Percentiles rank a stretch among this genome's conserved stretches.
phyloP scores from a whole-genome alignment of 2,329 filamentous ascomycete genomes.

The Chrysoporthe austroafricana region DNA sequence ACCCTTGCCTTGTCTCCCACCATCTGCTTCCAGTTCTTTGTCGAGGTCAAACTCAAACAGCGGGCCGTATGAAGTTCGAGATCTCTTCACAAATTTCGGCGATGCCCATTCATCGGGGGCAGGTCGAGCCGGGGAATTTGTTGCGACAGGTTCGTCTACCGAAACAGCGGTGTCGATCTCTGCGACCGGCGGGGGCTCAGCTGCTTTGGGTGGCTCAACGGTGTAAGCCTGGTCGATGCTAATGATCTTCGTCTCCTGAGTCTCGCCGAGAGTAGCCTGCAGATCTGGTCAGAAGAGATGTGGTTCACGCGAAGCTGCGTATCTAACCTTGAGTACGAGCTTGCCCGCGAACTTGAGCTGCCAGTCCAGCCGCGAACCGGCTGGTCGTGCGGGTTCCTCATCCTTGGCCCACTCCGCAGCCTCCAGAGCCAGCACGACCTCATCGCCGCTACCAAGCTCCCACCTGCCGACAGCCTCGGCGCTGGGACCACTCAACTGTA shows the following conservation, averaged over 20 bases:
- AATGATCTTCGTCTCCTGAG: constrained; percentile 52
- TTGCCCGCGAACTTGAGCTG: constrained; percentile 59
- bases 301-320: constrained; percentile 27
- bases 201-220: constrained; percentile 24
- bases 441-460: constrained; percentile 78
- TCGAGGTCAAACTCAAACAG: constrained; percentile 68
- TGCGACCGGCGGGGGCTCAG: constrained; percentile 17
- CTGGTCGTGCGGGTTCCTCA: constrained; percentile 49
- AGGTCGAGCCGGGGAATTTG: constrained; percentile 28
- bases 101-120: constrained; percentile 66
- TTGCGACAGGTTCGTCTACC: constrained; percentile 25
- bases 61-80: constrained; percentile 70
- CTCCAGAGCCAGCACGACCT: constrained; percentile 68
- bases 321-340: constrained; percentile 51
- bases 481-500: constrained; percentile 71
- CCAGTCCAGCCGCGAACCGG: constrained; percentile 59
- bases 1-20: constrained; percentile 60
- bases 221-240: constrained; percentile 53
- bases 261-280: constrained; percentile 51
- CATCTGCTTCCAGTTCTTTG: constrained; percentile 69
- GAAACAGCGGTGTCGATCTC: constrained; percentile 28
- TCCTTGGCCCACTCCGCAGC: constrained; percentile 69
- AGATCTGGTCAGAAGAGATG: constrained; percentile 17
- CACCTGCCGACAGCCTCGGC: constrained; percentile 71
- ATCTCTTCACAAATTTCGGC: constrained; percentile 78